Conservation (phyloP, 148 eudicot species). For the Rhododendron molle region DNA sequence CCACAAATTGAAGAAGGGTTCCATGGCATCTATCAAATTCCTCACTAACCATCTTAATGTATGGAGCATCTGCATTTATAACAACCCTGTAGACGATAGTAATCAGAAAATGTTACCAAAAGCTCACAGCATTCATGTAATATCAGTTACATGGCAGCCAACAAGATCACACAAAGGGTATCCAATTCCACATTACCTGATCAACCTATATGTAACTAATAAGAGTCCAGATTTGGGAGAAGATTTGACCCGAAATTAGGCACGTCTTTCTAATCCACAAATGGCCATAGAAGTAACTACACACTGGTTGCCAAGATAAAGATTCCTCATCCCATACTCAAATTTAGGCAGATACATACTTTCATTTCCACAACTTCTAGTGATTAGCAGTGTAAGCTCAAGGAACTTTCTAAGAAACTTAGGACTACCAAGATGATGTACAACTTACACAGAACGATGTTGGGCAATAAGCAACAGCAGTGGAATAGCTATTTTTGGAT, state of each 20-base stretch:
- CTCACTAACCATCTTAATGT: slow-evolving; percentile 95
- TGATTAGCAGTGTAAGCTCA: not conserved
- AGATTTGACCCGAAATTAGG: not conserved
- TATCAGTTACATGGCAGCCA: not conserved
- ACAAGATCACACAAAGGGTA: not conserved
- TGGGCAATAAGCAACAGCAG: slow-evolving; percentile 93
- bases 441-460: slow-evolving; percentile 85
- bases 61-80: slow-evolving; percentile 72
- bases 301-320: not conserved
- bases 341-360: not conserved
- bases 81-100: slow-evolving; percentile 63
- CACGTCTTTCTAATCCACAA: not conserved
- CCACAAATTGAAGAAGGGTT: slow-evolving; percentile 94
- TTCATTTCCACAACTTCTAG: not conserved
- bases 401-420: not conserved
- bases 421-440: not conserved
- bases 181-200: slow-evolving; percentile 1
- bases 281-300: not conserved
- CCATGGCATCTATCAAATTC: slow-evolving; percentile 99
- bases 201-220: not conserved
- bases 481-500: slow-evolving; percentile 86
- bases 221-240: not conserved
- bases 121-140: not conserved
- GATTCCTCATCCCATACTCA: not conserved
- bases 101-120: not conserved